Evolutionary conservation across 176 grass and related monocot genomes (phyloP).

Genomic region (Aegilops umbellulata): DNA sequence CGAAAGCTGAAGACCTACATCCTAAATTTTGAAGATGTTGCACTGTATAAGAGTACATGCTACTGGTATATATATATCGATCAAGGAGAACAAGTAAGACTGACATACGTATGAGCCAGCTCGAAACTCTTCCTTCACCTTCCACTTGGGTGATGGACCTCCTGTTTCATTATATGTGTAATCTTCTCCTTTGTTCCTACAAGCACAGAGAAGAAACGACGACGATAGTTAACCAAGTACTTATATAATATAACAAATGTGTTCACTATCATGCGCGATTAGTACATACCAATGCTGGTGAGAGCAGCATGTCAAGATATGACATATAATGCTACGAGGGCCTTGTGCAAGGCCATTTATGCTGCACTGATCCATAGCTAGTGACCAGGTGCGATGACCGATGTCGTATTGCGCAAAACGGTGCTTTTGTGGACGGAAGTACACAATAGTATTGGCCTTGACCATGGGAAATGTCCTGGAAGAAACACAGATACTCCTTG

Average conservation of each 20-base stretch:
- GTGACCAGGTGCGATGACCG: background rate
- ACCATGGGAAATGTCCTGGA: background rate
- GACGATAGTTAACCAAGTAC: background rate
- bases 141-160: background rate
- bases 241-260: background rate
- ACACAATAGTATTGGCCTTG: background rate
- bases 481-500: background rate
- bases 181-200: conserved; percentile 9
- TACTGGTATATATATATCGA: no score
- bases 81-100: background rate
- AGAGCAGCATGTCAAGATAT: conserved; percentile 13
- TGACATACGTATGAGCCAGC: no score
- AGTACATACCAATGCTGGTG: background rate
- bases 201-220: background rate
- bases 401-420: background rate
- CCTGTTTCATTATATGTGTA: background rate
- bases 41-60: no score
- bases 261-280: background rate
- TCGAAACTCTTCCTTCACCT: background rate
- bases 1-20: background rate
- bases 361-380: background rate
- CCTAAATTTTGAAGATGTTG: background rate
- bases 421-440: background rate
- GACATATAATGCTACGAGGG: background rate
- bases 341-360: background rate